Evolutionary conservation across 2,329 filamentous ascomycete species (phyloP), one percentile per base, ranked within the genome.

Genomic region (Clarireedia homoeocarpa): DNA sequence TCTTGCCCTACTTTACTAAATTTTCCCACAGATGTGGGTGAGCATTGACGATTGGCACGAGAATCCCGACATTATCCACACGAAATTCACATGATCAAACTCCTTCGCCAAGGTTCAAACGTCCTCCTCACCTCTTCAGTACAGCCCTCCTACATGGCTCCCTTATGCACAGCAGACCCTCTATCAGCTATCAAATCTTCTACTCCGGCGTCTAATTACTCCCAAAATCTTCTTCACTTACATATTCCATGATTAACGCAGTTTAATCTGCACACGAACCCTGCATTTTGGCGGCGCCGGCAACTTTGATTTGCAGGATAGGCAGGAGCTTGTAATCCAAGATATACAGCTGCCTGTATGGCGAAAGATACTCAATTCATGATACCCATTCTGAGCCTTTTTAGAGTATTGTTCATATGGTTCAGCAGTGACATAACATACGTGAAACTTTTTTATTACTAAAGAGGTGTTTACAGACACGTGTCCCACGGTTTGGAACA

Each of bases 41-140:
- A 96, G 91, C 74, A 92, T 96, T 70, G 94, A 97, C 70, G 94
- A 99, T 77, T 99, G 94, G 94, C 94, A 99, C 72, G 94, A 99
- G 80, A 96, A 99, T 71, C 94, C 94, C 17, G 92, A 99, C 70
- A 94, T 99, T 67, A 97, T 99, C 70, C 92, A 97, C 74, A 94
- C 90, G 69, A 97, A 96, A 74, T 96, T 97, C 73, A 91, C 90
- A 67, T 96, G 59, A 60, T 55, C 39, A 9, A 23, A 40, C 26
- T 24, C 38, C 23, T 12, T 42, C 40, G 6, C 1, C 24, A 20
- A 20, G 14, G n/a, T 15, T 36, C 10, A 52, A 4, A n/a, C 53
- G 27, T 17, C 24, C 42, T 12, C n/a, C 20, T 24, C 42, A 9
- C 42, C 15, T 20, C 17, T 40, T 40, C 14, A 6, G 27, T 30